Evolutionary conservation across 2,329 filamentous ascomycete genomes (phyloP).

Genomic region (Apiospora sp.): DNA sequence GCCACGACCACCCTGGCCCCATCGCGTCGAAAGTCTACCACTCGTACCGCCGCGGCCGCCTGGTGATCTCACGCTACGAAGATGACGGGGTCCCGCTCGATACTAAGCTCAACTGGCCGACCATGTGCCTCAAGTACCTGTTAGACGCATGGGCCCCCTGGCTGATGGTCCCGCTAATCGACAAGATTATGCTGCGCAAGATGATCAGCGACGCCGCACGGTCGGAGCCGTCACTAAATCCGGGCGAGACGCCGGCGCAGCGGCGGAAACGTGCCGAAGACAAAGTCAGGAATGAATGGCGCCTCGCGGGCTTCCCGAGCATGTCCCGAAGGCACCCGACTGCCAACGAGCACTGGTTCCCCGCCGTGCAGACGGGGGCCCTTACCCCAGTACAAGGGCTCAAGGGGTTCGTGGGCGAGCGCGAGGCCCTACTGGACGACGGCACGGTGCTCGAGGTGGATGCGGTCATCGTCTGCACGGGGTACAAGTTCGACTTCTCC

Average conservation of each 20-base stretch:
- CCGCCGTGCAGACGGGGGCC: conserved; percentile 30
- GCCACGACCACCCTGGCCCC: too few species aligned
- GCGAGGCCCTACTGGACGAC: conserved; percentile 31
- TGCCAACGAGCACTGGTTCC: conserved; percentile 36
- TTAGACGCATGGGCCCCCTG: conserved; percentile 32
- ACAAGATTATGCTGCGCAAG: conserved; percentile 31
- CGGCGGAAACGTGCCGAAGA: conserved; percentile 27
- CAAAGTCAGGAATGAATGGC: conserved; percentile 32
- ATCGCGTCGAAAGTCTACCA: conserved; percentile 31
- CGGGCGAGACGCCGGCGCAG: neutral
- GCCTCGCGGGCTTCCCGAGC: conserved; percentile 31
- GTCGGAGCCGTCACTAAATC: conserved; percentile 25
- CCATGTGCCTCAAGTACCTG: conserved; percentile 34
- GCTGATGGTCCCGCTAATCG: conserved; percentile 29
- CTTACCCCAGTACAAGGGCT: conserved; percentile 33
- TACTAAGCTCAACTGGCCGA: conserved; percentile 31
- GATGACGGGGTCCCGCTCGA: conserved; percentile 33
- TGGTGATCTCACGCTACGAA: conserved; percentile 31
- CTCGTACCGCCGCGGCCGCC: conserved; percentile 31
- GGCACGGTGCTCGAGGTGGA: conserved; percentile 32
- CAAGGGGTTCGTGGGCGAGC: conserved; percentile 31
- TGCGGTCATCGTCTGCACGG: conserved; percentile 36
- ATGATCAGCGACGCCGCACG: conserved; percentile 35
- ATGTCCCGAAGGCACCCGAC: conserved; percentile 31
- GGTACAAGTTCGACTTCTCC: conserved; percentile 33